These are phyloP conservation scores for Desmodesmus armatus DNA, from an alignment of 139 green algal species.

Conservation along the genomic window DNA sequence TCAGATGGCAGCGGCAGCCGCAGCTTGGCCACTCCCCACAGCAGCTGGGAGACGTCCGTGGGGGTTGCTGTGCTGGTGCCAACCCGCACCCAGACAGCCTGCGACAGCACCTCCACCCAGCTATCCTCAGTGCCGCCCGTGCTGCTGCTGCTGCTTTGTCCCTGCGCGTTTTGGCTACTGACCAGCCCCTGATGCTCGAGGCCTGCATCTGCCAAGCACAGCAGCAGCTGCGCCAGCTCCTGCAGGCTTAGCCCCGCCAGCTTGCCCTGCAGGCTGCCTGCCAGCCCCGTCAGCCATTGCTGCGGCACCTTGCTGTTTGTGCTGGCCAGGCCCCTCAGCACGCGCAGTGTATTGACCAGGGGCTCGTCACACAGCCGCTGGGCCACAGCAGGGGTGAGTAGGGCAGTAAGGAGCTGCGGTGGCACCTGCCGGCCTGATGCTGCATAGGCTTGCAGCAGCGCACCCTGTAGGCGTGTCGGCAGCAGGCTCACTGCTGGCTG, in stretches of 20 bases:
- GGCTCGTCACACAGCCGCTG: background rate
- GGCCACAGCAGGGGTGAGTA: background rate
- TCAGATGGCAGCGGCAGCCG: slow-evolving; percentile 6
- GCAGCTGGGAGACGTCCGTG: slow-evolving; percentile 4
- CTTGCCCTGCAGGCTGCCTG: background rate
- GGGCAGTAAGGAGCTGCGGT: background rate
- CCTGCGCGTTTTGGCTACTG: slow-evolving; percentile 18
- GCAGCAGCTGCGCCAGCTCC: slow-evolving; percentile 17
- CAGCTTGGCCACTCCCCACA: slow-evolving; percentile 13
- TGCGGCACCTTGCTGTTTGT: background rate
- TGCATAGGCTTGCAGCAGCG: slow-evolving; percentile 22
- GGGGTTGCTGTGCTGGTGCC: background rate
- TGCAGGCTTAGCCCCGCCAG: background rate
- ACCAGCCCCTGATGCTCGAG: background rate
- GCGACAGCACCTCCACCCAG: no score
- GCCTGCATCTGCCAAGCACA: slow-evolving; percentile 7
- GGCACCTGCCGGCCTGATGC: background rate
- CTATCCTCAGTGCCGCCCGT: background rate
- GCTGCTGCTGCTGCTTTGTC: slow-evolving; percentile 1
- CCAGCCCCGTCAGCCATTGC: slow-evolving; percentile 25
- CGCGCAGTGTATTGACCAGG: background rate
- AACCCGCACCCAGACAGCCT: no score
- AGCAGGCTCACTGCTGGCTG: background rate
- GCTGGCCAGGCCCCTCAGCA: background rate
- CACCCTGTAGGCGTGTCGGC: background rate